Evolutionary conservation across 441 rosid genomes (phyloP).

Genomic region (Gossypium armourianum): DNA sequence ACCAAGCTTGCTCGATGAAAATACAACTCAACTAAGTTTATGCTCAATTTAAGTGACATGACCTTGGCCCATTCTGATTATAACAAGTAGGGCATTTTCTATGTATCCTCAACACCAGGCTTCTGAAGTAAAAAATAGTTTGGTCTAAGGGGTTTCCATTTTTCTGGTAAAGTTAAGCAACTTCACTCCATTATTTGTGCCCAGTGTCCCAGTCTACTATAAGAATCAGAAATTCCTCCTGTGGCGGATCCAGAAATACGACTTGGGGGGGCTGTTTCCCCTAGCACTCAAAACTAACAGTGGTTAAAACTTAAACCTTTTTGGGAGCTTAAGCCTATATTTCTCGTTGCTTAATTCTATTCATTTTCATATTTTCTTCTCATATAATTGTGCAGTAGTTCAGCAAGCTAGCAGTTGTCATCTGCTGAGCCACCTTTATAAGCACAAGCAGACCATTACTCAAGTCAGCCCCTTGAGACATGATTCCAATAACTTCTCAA

Average conservation of each 20-base stretch:
- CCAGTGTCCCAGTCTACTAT: not conserved
- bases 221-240: not conserved
- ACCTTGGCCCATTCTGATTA: not conserved
- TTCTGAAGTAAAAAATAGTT: not conserved
- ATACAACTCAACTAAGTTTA: not conserved
- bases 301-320: not conserved
- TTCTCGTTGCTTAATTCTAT: not conserved
- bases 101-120: not conserved
- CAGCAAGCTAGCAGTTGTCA: not conserved
- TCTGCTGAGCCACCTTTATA: not conserved
- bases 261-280: not conserved
- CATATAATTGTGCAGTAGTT: not conserved
- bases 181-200: not conserved
- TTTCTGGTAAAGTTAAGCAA: not conserved
- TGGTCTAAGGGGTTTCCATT: not conserved
- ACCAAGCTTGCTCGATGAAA: constrained; percentile 8
- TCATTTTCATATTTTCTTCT: constrained; percentile 1
- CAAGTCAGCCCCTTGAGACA: not conserved
- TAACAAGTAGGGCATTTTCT: not conserved
- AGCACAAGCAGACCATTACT: not conserved
- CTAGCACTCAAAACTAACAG: not conserved
- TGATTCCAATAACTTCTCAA: not conserved
- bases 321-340: not conserved
- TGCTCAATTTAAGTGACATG: not conserved
- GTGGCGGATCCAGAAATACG: not conserved